A percentile compares a stretch with the other conserved stretches of the same genome.
phyloP scores from a whole-genome alignment of 2,329 filamentous ascomycete species.

The Fusarium heterosporum region DNA sequence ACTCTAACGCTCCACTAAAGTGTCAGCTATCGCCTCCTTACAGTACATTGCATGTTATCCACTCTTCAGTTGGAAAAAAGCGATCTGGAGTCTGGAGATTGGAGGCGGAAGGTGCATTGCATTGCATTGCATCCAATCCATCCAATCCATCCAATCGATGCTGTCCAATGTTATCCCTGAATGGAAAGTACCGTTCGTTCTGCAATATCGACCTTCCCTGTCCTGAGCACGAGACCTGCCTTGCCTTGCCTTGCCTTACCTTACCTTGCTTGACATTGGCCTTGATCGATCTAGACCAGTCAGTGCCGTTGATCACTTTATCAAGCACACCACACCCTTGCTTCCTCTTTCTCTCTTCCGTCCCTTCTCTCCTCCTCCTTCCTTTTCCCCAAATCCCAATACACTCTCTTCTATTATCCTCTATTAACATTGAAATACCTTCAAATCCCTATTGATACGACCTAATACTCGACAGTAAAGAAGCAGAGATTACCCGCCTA shows the following conservation, averaged over 20 bases:
- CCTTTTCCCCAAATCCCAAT: neutral
- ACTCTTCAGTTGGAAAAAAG: neutral
- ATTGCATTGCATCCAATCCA: neutral
- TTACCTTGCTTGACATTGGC: neutral
- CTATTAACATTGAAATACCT: neutral
- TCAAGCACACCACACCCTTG: slow-evolving; percentile 22
- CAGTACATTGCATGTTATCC: neutral
- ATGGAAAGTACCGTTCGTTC: neutral
- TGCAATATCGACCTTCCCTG: slow-evolving; percentile 2
- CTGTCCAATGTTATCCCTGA: neutral
- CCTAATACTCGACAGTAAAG: neutral
- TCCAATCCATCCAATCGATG: neutral
- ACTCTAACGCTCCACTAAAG: neutral
- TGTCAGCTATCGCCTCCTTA: neutral
- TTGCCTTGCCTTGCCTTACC: neutral
- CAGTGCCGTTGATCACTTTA: slow-evolving; percentile 25
- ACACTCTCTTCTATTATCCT: neutral
- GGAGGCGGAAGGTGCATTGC: too few species aligned
- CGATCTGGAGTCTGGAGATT: too few species aligned
- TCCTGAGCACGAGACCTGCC: slow-evolving; percentile 25
- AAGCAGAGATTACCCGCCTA: neutral
- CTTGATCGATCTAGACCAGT: slow-evolving; percentile 30
- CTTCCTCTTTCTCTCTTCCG: neutral
- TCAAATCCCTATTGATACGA: neutral
- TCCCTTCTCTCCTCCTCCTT: slow-evolving; percentile 4